These are phyloP conservation scores for Trichosporon faecale DNA, from an alignment of 1,284 basidiomycete species.

Conservation along the genomic window DNA sequence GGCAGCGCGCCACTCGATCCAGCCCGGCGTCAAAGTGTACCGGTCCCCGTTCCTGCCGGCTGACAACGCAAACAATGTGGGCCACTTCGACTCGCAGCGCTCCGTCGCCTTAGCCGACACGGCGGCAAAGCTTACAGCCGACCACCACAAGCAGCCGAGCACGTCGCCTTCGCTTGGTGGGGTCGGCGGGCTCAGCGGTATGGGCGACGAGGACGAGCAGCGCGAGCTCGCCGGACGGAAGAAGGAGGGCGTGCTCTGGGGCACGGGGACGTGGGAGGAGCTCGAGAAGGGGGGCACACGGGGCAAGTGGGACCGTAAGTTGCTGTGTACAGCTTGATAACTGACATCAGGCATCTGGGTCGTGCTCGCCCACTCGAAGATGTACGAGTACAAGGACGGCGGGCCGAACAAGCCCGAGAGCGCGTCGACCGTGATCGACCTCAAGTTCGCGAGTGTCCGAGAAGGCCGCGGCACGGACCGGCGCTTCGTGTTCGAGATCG, in stretches of 20 bases:
- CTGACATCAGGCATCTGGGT: slow-evolving; percentile 48
- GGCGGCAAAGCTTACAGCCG: slow-evolving; percentile 19
- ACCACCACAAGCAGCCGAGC: slow-evolving; percentile 14
- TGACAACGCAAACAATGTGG: slow-evolving; percentile 1
- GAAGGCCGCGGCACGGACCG: slow-evolving; percentile 51
- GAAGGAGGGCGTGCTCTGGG: slow-evolving; percentile 52
- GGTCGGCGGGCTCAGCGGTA: slow-evolving; percentile 38
- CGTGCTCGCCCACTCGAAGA: slow-evolving; percentile 49
- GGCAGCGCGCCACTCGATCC: slow-evolving; percentile 28
- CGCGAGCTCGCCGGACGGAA: slow-evolving; percentile 48
- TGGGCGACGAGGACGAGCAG: slow-evolving; percentile 44
- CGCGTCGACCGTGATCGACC: slow-evolving; percentile 48
- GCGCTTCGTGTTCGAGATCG: slow-evolving; percentile 55
- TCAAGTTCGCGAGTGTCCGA: slow-evolving; percentile 51
- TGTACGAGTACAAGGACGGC: slow-evolving; percentile 52
- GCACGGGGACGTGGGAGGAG: slow-evolving; percentile 49
- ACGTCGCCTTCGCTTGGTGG: slow-evolving; percentile 29
- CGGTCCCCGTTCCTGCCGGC: slow-evolving; percentile 33
- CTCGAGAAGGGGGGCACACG: slow-evolving; percentile 38
- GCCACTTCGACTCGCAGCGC: not conserved
- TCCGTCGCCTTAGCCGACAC: slow-evolving; percentile 20
- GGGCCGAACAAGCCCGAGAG: slow-evolving; percentile 36
- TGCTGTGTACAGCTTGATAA: not conserved
- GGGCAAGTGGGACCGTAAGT: slow-evolving; percentile 51
- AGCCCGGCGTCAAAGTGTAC: slow-evolving; percentile 25